phyloP scores from a whole-genome alignment of 768 basidiomycete species.

The Pleurotus ostreatus region DNA sequence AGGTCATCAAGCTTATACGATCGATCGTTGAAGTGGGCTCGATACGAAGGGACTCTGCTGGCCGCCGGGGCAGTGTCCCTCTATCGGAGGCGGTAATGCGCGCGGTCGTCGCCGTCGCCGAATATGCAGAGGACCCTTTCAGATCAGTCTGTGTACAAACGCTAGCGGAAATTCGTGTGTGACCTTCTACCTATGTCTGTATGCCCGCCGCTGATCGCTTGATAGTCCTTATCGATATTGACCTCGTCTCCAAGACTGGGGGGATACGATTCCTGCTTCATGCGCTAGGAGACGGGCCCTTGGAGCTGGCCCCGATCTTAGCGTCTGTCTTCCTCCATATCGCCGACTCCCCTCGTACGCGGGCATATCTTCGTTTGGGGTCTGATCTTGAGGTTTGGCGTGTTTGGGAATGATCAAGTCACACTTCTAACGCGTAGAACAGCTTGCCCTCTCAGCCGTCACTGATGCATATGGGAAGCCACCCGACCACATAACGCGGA shows the following conservation, averaged over 20 bases:
- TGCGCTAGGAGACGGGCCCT: constrained; percentile 85
- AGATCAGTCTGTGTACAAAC: constrained; percentile 80
- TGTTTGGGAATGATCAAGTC: background rate
- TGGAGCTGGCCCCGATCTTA: constrained; percentile 74
- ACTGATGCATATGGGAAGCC: constrained; percentile 92
- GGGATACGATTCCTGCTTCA: constrained; percentile 85
- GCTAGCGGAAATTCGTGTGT: constrained; percentile 83
- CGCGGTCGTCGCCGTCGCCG: constrained; percentile 89
- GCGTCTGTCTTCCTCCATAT: constrained; percentile 79
- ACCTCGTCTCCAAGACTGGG: constrained; percentile 74
- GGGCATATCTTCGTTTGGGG: constrained; percentile 74
- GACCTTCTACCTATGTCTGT: background rate
- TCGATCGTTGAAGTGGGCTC: constrained; percentile 76
- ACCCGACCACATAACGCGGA: constrained; percentile 69
- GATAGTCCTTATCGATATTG: constrained; percentile 83
- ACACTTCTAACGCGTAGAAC: background rate
- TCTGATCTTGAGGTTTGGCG: constrained; percentile 82
- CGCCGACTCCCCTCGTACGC: constrained; percentile 79
- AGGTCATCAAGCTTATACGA: constrained; percentile 87
- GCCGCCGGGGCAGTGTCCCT: constrained; percentile 46
- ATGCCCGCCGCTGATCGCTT: background rate
- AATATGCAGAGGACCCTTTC: constrained; percentile 89
- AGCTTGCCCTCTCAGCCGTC: constrained; percentile 86
- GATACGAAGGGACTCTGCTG: constrained; percentile 42
- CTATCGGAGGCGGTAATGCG: constrained; percentile 78